These are phyloP conservation scores for Claviceps spartinae DNA, from an alignment of 2,329 filamentous ascomycete species.

Conservation along the genomic window DNA sequence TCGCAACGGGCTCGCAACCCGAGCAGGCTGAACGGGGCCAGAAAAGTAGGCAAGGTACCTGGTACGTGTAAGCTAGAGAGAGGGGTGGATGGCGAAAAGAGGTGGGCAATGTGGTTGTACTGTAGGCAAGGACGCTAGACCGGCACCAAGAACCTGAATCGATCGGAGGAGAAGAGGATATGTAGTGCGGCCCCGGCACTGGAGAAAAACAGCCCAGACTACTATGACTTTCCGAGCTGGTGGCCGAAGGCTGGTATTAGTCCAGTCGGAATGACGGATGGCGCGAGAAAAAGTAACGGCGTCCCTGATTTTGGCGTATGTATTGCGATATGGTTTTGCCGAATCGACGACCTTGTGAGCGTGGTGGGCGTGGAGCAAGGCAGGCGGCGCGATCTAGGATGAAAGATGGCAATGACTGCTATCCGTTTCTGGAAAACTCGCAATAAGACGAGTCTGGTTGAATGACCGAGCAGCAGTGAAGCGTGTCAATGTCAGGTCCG, in stretches of 20 bases:
- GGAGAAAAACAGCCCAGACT: neutral
- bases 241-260: neutral
- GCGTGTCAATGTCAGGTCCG: neutral
- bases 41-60: neutral
- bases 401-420: too few relatives aligned
- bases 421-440: too few relatives aligned
- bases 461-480: neutral
- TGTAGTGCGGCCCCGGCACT: neutral
- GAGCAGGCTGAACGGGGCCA: neutral
- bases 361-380: neutral
- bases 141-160: conserved; percentile 1
- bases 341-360: neutral
- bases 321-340: neutral
- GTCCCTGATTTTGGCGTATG: neutral
- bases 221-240: neutral
- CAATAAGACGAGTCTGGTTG: neutral
- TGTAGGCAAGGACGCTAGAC: conserved; percentile 5
- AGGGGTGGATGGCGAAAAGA: neutral
- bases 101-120: conserved; percentile 2
- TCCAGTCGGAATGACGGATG: neutral
- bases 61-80: neutral
- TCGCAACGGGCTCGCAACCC: neutral
- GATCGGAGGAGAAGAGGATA: neutral
- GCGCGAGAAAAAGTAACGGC: neutral
- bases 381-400: too few relatives aligned